Conservation (phyloP, 768 basidiomycete species). For the Dacryopinax primogenitus region DNA sequence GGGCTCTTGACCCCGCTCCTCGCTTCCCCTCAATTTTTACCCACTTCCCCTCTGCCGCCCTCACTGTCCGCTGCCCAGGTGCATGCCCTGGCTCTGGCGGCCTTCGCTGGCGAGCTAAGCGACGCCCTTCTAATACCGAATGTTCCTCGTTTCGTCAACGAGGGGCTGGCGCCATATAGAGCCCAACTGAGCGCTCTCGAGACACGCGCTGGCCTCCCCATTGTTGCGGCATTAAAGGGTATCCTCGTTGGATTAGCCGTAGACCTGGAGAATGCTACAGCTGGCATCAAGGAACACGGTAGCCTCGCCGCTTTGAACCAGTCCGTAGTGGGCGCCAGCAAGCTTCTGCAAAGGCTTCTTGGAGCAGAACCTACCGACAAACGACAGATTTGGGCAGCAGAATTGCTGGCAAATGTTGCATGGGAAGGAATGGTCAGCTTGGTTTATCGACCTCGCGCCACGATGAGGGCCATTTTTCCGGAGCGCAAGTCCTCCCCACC, state of each 20-base stretch:
- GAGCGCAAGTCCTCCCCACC: not conserved
- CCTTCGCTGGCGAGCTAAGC: conserved; percentile 61
- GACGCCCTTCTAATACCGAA: conserved; percentile 35
- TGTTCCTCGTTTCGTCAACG: conserved; percentile 19
- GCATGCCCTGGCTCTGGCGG: conserved; percentile 55
- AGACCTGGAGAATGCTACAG: conserved; percentile 49
- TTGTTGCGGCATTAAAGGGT: conserved; percentile 59
- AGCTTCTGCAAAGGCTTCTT: conserved; percentile 26
- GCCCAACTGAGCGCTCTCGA: conserved; percentile 31
- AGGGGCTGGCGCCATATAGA: conserved; percentile 47
- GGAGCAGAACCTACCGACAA: conserved; percentile 32
- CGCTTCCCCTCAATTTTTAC: conserved; percentile 49
- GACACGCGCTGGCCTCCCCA: conserved; percentile 46
- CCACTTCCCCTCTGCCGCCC: conserved; percentile 36
- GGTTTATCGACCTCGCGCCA: conserved; percentile 37
- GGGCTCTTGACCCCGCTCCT: conserved; percentile 52
- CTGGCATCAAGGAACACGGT: conserved; percentile 44
- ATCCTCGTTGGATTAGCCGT: conserved; percentile 52
- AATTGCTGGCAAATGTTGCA: conserved; percentile 56
- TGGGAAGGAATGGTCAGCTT: conserved; percentile 66
- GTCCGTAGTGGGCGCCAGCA: conserved; percentile 12
- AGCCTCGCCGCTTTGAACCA: conserved; percentile 16
- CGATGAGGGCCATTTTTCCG: not conserved
- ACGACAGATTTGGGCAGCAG: conserved; percentile 51
- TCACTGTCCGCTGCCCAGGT: conserved; percentile 50